Conservation (phyloP, 2,329 filamentous ascomycete species). For the Camillea tinctor region DNA sequence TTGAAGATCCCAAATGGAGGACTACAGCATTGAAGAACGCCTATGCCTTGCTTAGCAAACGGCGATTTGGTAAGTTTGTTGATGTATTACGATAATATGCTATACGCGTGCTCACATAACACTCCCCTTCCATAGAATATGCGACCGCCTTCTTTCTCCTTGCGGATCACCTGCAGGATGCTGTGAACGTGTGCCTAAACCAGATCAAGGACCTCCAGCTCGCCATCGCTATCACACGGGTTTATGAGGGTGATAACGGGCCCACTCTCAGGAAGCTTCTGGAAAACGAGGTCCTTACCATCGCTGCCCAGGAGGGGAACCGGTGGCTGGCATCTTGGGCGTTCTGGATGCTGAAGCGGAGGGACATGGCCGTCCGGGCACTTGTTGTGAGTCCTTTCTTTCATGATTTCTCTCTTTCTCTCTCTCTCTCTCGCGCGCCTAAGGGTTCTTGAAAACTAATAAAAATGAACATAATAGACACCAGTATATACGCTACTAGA, state of each 20-base stretch:
- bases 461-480: conserved; percentile 47
- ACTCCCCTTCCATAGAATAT: conserved; percentile 60
- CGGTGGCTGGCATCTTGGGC: conserved; percentile 95
- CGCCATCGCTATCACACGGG: conserved; percentile 81
- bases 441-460: conserved; percentile 1
- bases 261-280: conserved; percentile 72
- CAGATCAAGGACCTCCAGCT: conserved; percentile 88
- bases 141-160: conserved; percentile 94
- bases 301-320: conserved; percentile 79
- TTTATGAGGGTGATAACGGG: conserved; percentile 83
- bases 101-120: conserved; percentile 1
- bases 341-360: conserved; percentile 83
- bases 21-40: conserved; percentile 93
- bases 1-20: conserved; percentile 81
- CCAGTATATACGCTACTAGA: conserved; percentile 74
- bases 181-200: conserved; percentile 80
- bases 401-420: background rate
- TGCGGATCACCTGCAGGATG: conserved; percentile 80
- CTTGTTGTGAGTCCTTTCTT: conserved; percentile 62
- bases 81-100: conserved; percentile 1
- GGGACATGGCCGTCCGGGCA: conserved; percentile 79
- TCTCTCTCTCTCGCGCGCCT: background rate
- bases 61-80: conserved; percentile 67
- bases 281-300: conserved; percentile 73
- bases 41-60: conserved; percentile 88